Evolutionary conservation across 768 basidiomycete genomes (phyloP), one percentile per base, ranked within the genome.

Genomic region (Leucosporidium scottii): DNA sequence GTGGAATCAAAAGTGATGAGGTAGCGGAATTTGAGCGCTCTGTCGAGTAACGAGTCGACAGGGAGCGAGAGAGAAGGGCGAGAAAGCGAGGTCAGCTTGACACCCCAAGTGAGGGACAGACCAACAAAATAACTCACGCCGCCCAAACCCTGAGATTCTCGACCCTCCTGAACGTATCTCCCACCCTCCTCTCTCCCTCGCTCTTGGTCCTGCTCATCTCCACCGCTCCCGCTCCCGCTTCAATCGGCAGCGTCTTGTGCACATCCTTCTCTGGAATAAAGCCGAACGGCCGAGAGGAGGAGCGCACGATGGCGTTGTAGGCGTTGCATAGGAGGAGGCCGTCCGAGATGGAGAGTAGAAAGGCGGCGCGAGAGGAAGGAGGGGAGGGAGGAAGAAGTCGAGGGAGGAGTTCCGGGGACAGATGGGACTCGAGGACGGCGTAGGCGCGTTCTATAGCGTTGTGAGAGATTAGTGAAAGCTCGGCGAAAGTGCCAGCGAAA

Each of bases 111-210:
- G 58, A 59, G 21, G 21, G 49, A 48, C 50, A 63, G 25, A 36
- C 39, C 28, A 23, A 48, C 27, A 13, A 59, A 44, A 6, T 54
- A 28, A 84, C 87, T 61, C 75, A 91, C 90, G 88, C 91, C 54
- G 85, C 86, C 87, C 89, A 93, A 27, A 91, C 77, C 30, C 89
- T 81, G 34, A 94, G 79, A 76, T 93, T 94, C 77, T 93, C 92
- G 2, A 86, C 89, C 64, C 91, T 79, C 67, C 92, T 80, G 76
- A 91, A 93, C 25, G 91, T 91, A 87, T 89, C 91, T 0, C 86
- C 85, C 8, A 70, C 72, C 67, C 81, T 83, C 27, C n/a, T 51
- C 78, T 82, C 84, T 12, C 39, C 39, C 39, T 44, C 39, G 13
- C n/a, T 57, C 68, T 68, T 81, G 83, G 34, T 39, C 50, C 78